Evolutionary conservation across 768 basidiomycete genomes (phyloP).

Genomic region (Scleroderma citrinum): DNA sequence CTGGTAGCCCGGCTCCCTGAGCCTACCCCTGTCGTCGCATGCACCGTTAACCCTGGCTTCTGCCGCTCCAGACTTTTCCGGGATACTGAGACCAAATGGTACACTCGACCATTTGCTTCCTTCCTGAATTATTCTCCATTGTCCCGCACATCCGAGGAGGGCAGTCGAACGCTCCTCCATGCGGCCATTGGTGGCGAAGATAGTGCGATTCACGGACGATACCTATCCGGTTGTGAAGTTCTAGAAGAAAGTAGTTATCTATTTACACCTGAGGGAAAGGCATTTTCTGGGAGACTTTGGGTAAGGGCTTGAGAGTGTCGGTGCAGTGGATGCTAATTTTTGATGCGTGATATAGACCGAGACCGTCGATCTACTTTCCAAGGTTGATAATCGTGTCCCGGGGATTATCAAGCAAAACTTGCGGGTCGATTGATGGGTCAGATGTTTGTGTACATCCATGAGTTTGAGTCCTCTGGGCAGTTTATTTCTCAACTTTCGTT

Average conservation of each 20-base stretch:
- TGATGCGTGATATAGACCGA: constrained; percentile 14
- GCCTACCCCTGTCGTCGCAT: constrained; percentile 18
- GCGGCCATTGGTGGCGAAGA: constrained; percentile 24
- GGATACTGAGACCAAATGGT: background rate
- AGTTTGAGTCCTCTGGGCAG: no score
- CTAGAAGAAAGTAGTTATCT: constrained; percentile 28
- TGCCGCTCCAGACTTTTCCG: constrained; percentile 27
- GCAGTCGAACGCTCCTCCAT: constrained; percentile 30
- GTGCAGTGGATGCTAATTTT: background rate
- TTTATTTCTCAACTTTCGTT: no score
- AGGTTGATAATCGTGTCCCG: constrained; percentile 16
- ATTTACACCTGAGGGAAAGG: constrained; percentile 22
- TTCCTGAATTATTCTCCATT: constrained; percentile 7
- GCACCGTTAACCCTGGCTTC: constrained; percentile 28
- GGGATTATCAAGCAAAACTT: constrained; percentile 14
- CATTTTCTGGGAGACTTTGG: constrained; percentile 27
- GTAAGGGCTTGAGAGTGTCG: constrained; percentile 12
- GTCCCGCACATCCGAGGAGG: constrained; percentile 28
- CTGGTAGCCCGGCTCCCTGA: constrained; percentile 23
- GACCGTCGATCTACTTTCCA: constrained; percentile 15
- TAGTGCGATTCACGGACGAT: constrained; percentile 25
- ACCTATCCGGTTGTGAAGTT: constrained; percentile 19
- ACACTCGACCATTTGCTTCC: background rate
- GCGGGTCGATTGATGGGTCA: background rate
- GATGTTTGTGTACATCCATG: no score